Evolutionary conservation across 805 yeast species (phyloP).

Genomic region (Starmerella geochares): DNA sequence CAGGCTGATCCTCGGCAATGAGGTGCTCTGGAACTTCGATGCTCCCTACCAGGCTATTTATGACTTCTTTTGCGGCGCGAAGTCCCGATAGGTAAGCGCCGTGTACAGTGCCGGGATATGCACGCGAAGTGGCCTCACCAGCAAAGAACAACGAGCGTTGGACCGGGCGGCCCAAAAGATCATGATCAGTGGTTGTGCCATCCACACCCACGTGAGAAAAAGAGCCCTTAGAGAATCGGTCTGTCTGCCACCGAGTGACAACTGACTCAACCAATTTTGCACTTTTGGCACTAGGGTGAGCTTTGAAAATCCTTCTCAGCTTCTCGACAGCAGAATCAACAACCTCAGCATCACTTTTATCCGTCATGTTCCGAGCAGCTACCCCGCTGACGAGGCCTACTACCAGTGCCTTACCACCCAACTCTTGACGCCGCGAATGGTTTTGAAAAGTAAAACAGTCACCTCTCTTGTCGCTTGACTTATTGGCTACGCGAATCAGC

Average conservation of each 20-base stretch:
- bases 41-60: constrained; percentile 35
- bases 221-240: constrained; percentile 71
- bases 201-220: constrained; percentile 43
- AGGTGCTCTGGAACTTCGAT: constrained; percentile 34
- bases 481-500: constrained; percentile 29
- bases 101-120: constrained; percentile 37
- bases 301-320: constrained; percentile 28
- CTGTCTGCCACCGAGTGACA: constrained; percentile 66
- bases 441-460: constrained; percentile 35
- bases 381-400: constrained; percentile 35
- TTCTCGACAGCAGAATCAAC: constrained; percentile 30
- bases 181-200: constrained; percentile 38
- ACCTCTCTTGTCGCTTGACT: constrained; percentile 28
- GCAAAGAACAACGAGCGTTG: constrained; percentile 34
- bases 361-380: constrained; percentile 31
- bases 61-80: constrained; percentile 36
- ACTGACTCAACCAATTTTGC: constrained; percentile 34
- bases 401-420: constrained; percentile 31
- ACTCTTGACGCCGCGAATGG: constrained; percentile 29
- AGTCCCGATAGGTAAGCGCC: constrained; percentile 38
- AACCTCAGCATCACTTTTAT: constrained; percentile 30
- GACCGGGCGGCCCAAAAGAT: constrained; percentile 34
- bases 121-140: constrained; percentile 38
- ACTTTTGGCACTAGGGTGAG: constrained; percentile 16
- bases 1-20: constrained; percentile 18